Conservation (phyloP, 2,329 filamentous ascomycete species). For the Arthroderma sp. region DNA sequence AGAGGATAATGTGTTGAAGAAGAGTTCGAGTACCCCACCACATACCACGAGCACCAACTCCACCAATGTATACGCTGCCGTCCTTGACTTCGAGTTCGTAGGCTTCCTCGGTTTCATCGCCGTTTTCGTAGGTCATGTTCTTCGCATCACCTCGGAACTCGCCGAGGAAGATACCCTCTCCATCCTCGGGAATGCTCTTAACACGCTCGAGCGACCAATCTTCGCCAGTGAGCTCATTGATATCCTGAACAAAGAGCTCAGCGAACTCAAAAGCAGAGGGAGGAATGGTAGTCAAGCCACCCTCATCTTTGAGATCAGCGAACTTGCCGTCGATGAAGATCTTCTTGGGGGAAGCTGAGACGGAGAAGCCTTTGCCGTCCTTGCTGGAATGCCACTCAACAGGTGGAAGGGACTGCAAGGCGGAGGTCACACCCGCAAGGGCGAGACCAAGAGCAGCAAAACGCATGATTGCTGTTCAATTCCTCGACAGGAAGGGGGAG, state of each 20-base stretch:
- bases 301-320: slow-evolving; percentile 27
- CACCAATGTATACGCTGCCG: slow-evolving; percentile 33
- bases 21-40: slow-evolving; percentile 48
- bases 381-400: slow-evolving; percentile 15
- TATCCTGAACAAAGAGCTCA: slow-evolving; percentile 33
- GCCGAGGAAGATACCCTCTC: slow-evolving; percentile 33
- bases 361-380: slow-evolving; percentile 14
- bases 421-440: slow-evolving; percentile 13
- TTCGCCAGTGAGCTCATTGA: slow-evolving; percentile 28
- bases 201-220: slow-evolving; percentile 32
- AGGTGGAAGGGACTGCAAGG: slow-evolving; percentile 29
- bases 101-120: slow-evolving; percentile 35
- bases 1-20: slow-evolving; percentile 37
- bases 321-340: slow-evolving; percentile 33
- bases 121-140: slow-evolving; percentile 36
- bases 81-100: slow-evolving; percentile 33
- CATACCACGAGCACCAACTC: slow-evolving; percentile 41
- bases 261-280: slow-evolving; percentile 39
- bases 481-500: not conserved
- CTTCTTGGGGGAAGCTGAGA: slow-evolving; percentile 14
- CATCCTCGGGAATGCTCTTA: slow-evolving; percentile 19
- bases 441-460: slow-evolving; percentile 2
- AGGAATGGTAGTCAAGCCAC: slow-evolving; percentile 40
- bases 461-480: not conserved
- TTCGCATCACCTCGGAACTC: slow-evolving; percentile 16